Conservation (phyloP, 164 flowering plant species). For the Sextonia rubra region DNA sequence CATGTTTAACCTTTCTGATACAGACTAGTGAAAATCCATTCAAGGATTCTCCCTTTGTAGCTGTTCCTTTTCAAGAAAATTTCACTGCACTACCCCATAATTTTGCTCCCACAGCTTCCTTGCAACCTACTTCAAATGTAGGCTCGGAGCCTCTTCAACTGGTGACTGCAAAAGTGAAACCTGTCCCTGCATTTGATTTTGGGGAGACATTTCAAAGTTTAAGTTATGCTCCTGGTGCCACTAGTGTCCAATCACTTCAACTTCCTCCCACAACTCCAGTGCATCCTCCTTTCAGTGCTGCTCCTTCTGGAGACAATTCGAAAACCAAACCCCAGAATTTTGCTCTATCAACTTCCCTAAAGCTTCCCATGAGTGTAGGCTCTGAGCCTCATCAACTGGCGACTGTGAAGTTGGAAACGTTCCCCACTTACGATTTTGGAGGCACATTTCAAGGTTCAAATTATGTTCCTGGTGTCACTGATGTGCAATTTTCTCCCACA, state of each 20-base stretch:
- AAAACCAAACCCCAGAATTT: conserved; percentile 30
- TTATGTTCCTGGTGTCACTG: conserved; percentile 31
- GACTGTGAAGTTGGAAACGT: too few species aligned
- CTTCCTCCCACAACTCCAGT: conserved; percentile 35
- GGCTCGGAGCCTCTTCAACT: conserved; percentile 27
- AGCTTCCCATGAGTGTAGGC: conserved; percentile 22
- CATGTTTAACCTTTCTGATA: conserved; percentile 5
- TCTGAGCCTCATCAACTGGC: not conserved
- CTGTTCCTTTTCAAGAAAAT: conserved; percentile 44
- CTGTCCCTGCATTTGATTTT: conserved; percentile 30
- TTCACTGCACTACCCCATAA: conserved; percentile 29
- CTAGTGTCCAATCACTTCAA: conserved; percentile 10
- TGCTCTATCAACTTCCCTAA: conserved; percentile 28
- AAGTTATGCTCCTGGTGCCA: conserved; percentile 23
- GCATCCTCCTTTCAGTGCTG: conserved; percentile 73
- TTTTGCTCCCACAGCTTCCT: conserved; percentile 24
- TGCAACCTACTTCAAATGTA: conserved; percentile 27
- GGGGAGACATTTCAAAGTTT: conserved; percentile 46
- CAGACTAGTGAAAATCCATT: conserved; percentile 90
- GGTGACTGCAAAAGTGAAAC: conserved; percentile 24
- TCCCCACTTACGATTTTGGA: not conserved
- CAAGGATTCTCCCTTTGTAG: conserved; percentile 88
- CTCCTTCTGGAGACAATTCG: conserved; percentile 36
- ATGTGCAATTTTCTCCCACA: not conserved
- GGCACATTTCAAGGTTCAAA: not conserved